phyloP scores from a whole-genome alignment of 192 early-diverging fungal genomes.

The Entomortierella parvispora region DNA sequence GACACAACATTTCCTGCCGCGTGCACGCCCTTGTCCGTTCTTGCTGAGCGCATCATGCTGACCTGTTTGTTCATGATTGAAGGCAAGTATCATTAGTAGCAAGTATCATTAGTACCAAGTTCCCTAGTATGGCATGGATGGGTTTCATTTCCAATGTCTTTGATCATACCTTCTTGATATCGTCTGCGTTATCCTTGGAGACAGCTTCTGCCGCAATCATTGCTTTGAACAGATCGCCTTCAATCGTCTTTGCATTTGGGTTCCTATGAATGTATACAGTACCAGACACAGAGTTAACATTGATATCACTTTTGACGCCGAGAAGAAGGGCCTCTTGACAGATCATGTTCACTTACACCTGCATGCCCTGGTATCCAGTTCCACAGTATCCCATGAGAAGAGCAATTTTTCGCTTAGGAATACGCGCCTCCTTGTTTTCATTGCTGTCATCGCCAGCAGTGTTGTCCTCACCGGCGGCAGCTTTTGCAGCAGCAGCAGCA shows the following conservation, averaged over 20 bases:
- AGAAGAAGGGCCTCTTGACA: not conserved
- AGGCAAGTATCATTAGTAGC: not conserved
- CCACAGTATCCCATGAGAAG: slow-evolving; percentile 94
- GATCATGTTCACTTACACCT: slow-evolving; percentile 69
- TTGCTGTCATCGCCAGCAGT: slow-evolving; percentile 6
- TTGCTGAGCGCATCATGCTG: slow-evolving; percentile 87
- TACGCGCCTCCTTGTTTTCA: slow-evolving; percentile 58
- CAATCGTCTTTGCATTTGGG: slow-evolving; percentile 84
- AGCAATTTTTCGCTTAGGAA: slow-evolving; percentile 91
- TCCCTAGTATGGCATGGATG: not conserved
- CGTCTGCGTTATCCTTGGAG: slow-evolving; percentile 86
- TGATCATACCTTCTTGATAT: slow-evolving; percentile 71
- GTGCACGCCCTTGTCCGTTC: slow-evolving; percentile 99
- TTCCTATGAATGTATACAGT: slow-evolving; percentile 59
- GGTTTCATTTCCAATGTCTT: not conserved
- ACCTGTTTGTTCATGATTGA: too few relatives aligned
- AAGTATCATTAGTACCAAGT: not conserved
- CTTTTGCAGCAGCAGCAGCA: slow-evolving; percentile 4
- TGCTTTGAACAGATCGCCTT: slow-evolving; percentile 90
- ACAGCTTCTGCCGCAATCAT: slow-evolving; percentile 83
- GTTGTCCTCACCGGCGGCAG: not conserved
- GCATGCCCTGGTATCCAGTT: slow-evolving; percentile 97
- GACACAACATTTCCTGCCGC: slow-evolving; percentile 96
- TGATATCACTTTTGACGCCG: not conserved
- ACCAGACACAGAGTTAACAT: not conserved